These are phyloP conservation scores for Hirsutella thompsonii DNA, from an alignment of 2,329 filamentous ascomycete genomes.

Conservation along the genomic window DNA sequence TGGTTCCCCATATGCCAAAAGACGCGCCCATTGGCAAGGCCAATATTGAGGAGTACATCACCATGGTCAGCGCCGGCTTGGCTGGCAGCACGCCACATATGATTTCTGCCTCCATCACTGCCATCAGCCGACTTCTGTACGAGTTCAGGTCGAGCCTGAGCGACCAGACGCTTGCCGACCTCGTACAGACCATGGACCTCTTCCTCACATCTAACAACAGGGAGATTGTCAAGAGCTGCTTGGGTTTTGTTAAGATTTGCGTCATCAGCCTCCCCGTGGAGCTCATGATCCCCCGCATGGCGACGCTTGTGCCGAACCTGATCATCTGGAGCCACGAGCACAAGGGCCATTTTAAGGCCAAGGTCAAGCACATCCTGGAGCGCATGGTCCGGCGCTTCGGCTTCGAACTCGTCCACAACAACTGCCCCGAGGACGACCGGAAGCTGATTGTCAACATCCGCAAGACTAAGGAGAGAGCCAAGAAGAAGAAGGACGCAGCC, in stretches of 20 bases:
- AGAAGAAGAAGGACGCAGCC: constrained; percentile 70
- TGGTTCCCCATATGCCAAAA: constrained; percentile 74
- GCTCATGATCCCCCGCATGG: constrained; percentile 65
- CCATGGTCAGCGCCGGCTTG: constrained; percentile 93
- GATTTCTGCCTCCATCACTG: constrained; percentile 94
- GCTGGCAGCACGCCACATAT: constrained; percentile 90
- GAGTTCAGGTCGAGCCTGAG: constrained; percentile 68
- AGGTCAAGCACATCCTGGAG: constrained; percentile 97
- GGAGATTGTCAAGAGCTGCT: constrained; percentile 86
- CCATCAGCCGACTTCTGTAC: constrained; percentile 83
- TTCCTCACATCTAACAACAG: constrained; percentile 95
- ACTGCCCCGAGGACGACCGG: constrained; percentile 73
- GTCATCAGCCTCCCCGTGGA: constrained; percentile 73
- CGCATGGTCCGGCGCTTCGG: constrained; percentile 88
- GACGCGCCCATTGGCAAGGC: constrained; percentile 68
- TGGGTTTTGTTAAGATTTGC: constrained; percentile 95
- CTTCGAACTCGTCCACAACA: constrained; percentile 62
- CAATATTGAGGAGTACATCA: constrained; percentile 89
- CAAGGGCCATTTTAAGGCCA: constrained; percentile 91
- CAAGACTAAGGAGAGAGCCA: constrained; percentile 83
- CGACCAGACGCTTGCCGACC: constrained; percentile 59
- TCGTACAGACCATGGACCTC: constrained; percentile 90
- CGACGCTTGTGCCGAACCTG: constrained; percentile 71
- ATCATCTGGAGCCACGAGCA: constrained; percentile 97
- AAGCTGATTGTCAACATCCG: constrained; percentile 91